Conservation (phyloP, 2,329 filamentous ascomycete species). For the Dactylellina cionopaga region DNA sequence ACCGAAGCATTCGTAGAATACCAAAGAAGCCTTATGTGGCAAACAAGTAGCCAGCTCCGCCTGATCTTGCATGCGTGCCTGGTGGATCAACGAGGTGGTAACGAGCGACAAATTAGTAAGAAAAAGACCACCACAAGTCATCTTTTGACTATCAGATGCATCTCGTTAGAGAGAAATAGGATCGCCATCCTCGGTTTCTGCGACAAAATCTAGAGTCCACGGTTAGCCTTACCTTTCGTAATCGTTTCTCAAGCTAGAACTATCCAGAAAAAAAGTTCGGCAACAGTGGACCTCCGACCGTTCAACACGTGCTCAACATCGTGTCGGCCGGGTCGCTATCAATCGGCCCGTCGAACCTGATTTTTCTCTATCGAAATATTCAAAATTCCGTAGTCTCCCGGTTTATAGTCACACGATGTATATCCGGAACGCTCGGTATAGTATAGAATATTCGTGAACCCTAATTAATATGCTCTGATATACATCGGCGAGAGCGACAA, state of each 20-base stretch:
- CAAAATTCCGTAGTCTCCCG: slow-evolving; percentile 25
- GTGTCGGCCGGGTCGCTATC: too few species aligned
- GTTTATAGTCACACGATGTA: slow-evolving; percentile 16
- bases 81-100: too few species aligned
- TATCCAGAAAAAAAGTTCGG: too few species aligned
- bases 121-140: not conserved
- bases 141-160: not conserved
- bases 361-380: not conserved
- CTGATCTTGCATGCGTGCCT: slow-evolving; percentile 11
- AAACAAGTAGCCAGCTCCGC: slow-evolving; percentile 40
- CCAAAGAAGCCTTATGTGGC: slow-evolving; percentile 45
- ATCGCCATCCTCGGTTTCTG: too few species aligned
- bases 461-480: too few species aligned
- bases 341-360: not conserved
- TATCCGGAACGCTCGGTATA: slow-evolving; percentile 23
- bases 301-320: too few species aligned
- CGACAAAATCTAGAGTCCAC: too few species aligned
- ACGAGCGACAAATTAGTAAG: not conserved
- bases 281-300: too few species aligned
- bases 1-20: slow-evolving; percentile 34
- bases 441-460: slow-evolving; percentile 19
- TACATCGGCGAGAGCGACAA: slow-evolving; percentile 33
- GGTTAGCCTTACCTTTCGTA: too few species aligned
- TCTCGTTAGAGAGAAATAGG: too few species aligned
- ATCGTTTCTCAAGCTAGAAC: too few species aligned